Percentiles rank a stretch among this genome's conserved stretches.
Conservation (phyloP, 805 yeast species). For the Cyberlindnera sargentensis region DNA sequence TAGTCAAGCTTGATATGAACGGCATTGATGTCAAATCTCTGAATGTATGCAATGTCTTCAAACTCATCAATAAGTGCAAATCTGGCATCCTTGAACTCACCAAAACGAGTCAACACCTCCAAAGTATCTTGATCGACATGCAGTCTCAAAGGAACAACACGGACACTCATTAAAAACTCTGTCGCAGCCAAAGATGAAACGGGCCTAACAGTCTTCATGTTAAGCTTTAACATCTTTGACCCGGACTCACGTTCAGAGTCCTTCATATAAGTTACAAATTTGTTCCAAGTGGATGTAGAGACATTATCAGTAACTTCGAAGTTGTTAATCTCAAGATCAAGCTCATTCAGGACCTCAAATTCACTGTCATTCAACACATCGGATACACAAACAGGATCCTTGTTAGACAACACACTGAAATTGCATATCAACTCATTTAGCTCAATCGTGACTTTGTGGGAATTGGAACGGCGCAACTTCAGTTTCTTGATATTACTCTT, state of each 20-base stretch:
- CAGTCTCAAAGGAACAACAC: constrained; percentile 66
- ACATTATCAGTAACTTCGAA: constrained; percentile 69
- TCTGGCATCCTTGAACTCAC: constrained; percentile 68
- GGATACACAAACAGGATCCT: constrained; percentile 34
- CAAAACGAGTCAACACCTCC: constrained; percentile 74
- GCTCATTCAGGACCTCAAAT: constrained; percentile 41
- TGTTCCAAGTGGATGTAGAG: constrained; percentile 87
- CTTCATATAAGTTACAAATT: constrained; percentile 63
- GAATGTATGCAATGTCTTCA: constrained; percentile 63
- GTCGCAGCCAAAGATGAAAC: constrained; percentile 55
- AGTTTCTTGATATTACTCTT: constrained; percentile 34
- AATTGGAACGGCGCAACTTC: constrained; percentile 56
- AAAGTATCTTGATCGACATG: constrained; percentile 92
- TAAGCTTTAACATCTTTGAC: constrained; percentile 51
- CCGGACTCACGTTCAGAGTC: constrained; percentile 64
- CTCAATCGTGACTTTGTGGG: constrained; percentile 53
- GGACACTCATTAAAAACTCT: constrained; percentile 50
- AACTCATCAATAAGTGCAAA: constrained; percentile 51
- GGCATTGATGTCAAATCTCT: constrained; percentile 55
- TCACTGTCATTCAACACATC: constrained; percentile 18
- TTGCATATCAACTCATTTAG: constrained; percentile 44
- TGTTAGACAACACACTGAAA: constrained; percentile 37
- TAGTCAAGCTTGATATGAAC: constrained; percentile 72
- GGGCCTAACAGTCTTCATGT: constrained; percentile 58
- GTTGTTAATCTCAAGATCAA: constrained; percentile 44